Evolutionary conservation across 1,139 yeast species (phyloP), one percentile per base, ranked within the genome.

Genomic region (Taphrina wiesneri): DNA sequence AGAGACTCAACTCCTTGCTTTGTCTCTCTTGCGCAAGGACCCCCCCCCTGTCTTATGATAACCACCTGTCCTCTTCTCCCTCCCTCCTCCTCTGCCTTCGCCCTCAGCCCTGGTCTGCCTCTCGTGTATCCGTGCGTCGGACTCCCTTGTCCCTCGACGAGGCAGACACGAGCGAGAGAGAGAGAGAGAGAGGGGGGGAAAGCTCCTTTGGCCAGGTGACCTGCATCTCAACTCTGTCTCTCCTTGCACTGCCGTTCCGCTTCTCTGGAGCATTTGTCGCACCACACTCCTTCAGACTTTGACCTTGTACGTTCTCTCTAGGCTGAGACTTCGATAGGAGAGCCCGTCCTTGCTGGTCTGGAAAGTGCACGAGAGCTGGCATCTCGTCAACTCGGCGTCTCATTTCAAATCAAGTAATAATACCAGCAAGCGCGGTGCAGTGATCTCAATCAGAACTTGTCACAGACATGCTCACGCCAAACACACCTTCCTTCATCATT

Each of bases 401-500:
- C 5, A 32, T 32, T 32, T 2, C 36, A 32, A 32, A 15, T 32
- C 15, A 2, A 32, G 15, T 32, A 2, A 32, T 15, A 4, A 15
- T 15, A 15, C 9, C 36, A 4, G 36, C 15, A 32, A 11, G 9
- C 15, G 36, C 15, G 6, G n/a, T n/a, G n/a, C n/a, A n/a, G n/a
- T n/a, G n/a, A n/a, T n/a, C n/a, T n/a, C n/a, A n/a, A n/a, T n/a
- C n/a, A n/a, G n/a, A n/a, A n/a, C n/a, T n/a, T n/a, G 43, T 39
- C n/a, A n/a, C 43, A n/a, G 43, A 13, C 17, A n/a, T 39, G 43
- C 49, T 45, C 49, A 45, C 15, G 25, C 49, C 49, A 21, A 21
- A 21, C 15, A 45, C 49, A 45, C 64, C 64, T 7, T 41, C 57
- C 36, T 60, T 60, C 51, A 39, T 51, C 47, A 60, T 60, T 13